Percentiles rank a stretch among this genome's conserved stretches.
These are phyloP conservation scores for Stropharia rugosoannulata DNA, from an alignment of 768 basidiomycete species.

Conservation along the genomic window DNA sequence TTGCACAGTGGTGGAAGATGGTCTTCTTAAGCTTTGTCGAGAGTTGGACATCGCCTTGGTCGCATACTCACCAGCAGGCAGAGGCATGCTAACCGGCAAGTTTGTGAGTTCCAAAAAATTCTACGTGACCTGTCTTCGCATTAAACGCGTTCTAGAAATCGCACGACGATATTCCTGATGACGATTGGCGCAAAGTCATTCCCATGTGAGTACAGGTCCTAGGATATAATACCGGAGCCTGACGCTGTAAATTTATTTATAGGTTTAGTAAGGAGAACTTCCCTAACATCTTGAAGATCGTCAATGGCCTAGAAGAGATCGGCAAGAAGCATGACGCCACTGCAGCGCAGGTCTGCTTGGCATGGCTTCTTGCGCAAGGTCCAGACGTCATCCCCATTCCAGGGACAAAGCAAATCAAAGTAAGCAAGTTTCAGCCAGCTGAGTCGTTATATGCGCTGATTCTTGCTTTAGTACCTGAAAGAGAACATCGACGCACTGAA, in stretches of 20 bases:
- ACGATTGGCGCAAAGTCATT: constrained; percentile 37
- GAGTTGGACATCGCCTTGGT: constrained; percentile 49
- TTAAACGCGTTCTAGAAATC: constrained; percentile 26
- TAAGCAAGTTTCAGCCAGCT: not conserved
- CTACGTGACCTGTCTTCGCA: not conserved
- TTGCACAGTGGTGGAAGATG: constrained; percentile 44
- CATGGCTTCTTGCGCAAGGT: constrained; percentile 50
- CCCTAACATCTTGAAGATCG: constrained; percentile 43
- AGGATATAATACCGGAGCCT: not conserved
- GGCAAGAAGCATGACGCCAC: constrained; percentile 41
- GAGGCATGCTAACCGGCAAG: constrained; percentile 47
- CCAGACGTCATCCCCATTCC: constrained; percentile 49
- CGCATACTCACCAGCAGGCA: constrained; percentile 52
- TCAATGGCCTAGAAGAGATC: constrained; percentile 34
- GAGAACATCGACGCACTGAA: constrained; percentile 41
- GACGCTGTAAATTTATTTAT: not conserved
- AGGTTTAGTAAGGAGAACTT: constrained; percentile 32
- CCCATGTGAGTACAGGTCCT: constrained; percentile 25
- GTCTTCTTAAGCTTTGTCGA: constrained; percentile 38
- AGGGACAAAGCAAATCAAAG: constrained; percentile 37
- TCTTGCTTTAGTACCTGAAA: constrained; percentile 30
- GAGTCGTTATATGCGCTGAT: not conserved
- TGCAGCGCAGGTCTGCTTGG: constrained; percentile 45
- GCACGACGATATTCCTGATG: constrained; percentile 34
- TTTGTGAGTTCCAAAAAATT: constrained; percentile 9